These are phyloP conservation scores for Neurospora hispaniola DNA, from an alignment of 495 filamentous ascomycete genomes.

Conservation along the genomic window DNA sequence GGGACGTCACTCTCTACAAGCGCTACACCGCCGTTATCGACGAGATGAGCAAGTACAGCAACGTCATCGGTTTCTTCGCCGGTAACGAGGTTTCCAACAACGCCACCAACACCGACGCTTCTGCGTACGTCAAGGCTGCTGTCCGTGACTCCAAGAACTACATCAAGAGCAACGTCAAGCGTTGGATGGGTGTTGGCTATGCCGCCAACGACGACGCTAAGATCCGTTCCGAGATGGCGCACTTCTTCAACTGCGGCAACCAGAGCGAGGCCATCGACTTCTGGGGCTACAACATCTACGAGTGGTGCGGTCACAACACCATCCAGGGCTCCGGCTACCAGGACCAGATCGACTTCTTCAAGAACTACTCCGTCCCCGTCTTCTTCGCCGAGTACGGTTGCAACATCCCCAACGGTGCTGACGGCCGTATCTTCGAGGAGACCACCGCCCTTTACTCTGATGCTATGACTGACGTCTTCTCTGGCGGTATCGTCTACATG, in stretches of 20 bases:
- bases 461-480: conserved; percentile 78
- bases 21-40: conserved; percentile 83
- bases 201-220: conserved; percentile 80
- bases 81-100: conserved; percentile 94
- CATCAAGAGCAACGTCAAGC: conserved; percentile 67
- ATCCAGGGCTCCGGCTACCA: conserved; percentile 67
- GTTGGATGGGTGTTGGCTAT: conserved; percentile 83
- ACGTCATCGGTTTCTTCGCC: conserved; percentile 90
- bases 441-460: conserved; percentile 70
- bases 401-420: conserved; percentile 49
- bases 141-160: conserved; percentile 91
- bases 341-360: conserved; percentile 69
- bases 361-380: conserved; percentile 76
- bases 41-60: conserved; percentile 64
- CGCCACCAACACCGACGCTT: conserved; percentile 68
- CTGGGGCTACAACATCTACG: conserved; percentile 99
- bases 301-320: conserved; percentile 82
- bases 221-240: conserved; percentile 67
- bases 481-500: conserved; percentile 95
- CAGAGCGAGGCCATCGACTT: conserved; percentile 65
- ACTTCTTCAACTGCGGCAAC: conserved; percentile 87
- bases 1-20: conserved; percentile 63
- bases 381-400: conserved; percentile 99
- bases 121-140: conserved; percentile 91
- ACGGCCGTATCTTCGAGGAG: conserved; percentile 73